phyloP scores from a whole-genome alignment of 2,329 filamentous ascomycete species.

The Ceratocystiopsis minuta region DNA sequence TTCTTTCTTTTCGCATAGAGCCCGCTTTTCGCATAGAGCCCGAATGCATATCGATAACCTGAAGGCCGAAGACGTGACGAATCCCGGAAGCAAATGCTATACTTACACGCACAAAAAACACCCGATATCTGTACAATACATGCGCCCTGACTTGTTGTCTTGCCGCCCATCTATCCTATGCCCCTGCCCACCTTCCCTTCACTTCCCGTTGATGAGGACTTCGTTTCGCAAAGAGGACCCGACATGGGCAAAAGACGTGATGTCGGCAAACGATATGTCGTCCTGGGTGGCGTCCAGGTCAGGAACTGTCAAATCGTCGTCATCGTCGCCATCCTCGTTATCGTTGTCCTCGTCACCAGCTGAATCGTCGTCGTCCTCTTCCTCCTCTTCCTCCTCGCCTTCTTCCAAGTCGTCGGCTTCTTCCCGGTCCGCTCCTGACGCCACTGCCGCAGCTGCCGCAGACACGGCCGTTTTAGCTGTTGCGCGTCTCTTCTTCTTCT shows the following conservation, averaged over 20 bases:
- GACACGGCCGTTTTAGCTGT: too few species aligned
- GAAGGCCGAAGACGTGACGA: too few species aligned
- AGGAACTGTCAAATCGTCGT: conserved; percentile 4
- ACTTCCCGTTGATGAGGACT: conserved; percentile 4
- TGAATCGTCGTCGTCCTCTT: conserved; percentile 1
- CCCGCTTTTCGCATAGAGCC: too few species aligned
- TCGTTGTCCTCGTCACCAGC: background rate
- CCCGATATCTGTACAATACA: too few species aligned
- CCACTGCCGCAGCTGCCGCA: background rate
- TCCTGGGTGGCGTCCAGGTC: conserved; percentile 8
- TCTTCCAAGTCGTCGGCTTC: background rate
- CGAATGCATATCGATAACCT: too few species aligned
- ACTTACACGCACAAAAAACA: too few species aligned
- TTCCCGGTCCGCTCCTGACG: background rate
- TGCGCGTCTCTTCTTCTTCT: too few species aligned
- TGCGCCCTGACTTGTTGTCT: too few species aligned
- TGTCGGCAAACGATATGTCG: conserved; percentile 8
- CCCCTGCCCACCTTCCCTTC: background rate
- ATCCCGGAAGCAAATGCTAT: too few species aligned
- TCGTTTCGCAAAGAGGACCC: conserved; percentile 7
- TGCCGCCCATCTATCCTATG: too few species aligned
- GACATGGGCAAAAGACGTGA: conserved; percentile 4
- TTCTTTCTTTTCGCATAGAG: too few species aligned
- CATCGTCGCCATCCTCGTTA: conserved; percentile 3
- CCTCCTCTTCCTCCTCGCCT: conserved; percentile 1